Evolutionary conservation across 2,329 filamentous ascomycete species (phyloP), one percentile per base, ranked within the genome.

Genomic region (Calonectria leucothoes): DNA sequence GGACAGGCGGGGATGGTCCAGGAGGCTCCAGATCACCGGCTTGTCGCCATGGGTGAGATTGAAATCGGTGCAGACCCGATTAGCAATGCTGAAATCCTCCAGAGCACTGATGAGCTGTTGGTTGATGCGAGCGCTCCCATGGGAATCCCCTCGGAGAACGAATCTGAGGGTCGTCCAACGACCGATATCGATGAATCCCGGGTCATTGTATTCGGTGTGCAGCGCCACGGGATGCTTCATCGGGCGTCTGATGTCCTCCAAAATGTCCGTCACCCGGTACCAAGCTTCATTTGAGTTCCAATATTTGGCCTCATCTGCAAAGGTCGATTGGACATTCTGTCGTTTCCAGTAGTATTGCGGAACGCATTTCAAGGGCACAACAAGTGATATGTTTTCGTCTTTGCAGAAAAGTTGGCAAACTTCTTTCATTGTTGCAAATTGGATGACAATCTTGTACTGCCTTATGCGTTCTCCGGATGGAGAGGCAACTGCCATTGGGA

Each of bases 71-170:
- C 80, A 25, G 83, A 79, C 39, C 37, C 87, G 80, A 20, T 93
- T 84, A 0, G 85, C 80, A 63, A 98, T 88, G 72, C 97, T 98
- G 84, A 94, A 94, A 75, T 97, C 94, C 14, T 87, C 85, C 0
- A 98, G 86, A 1, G 90, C 90, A 25, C 10, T 70, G 11, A 85
- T 81, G 5, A 87, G 84, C 25, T 94, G 85, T 0, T 83, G 76
- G 1, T 82, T 75, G 78, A 89, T 88, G 3, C 77, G 73, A 0
- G 79, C 74, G 8, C 82, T 76, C 12, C 81, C 75, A 1, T 81
- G 71, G 1, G 77, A 61, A 3, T 73, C 66, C 3, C 71, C 76
- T 2, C 81, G 70, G 6, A 92, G 79, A 0, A 84, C 78, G n/a
- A 92, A 79, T 61, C 87, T 85, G 70, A 91, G 88, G 0, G 88